These are phyloP conservation scores for Trichoderma sp. DNA, from an alignment of 2,329 filamentous ascomycete species.

Conservation along the genomic window DNA sequence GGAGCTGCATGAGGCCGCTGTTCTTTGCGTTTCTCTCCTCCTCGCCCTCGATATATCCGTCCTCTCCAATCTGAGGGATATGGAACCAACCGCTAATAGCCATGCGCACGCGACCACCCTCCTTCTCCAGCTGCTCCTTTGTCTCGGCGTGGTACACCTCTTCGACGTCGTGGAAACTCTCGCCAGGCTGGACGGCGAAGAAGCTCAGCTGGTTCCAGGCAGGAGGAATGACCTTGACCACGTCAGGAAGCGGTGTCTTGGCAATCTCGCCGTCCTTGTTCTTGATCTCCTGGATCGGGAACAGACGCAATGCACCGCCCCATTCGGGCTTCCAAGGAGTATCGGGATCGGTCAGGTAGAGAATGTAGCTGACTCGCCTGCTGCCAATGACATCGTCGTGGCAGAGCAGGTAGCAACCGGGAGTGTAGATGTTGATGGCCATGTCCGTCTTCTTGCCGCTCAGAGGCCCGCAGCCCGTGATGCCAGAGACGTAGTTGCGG, in stretches of 20 bases:
- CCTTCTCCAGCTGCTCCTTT: constrained; percentile 59
- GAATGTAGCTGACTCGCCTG: constrained; percentile 90
- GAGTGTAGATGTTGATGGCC: constrained; percentile 98
- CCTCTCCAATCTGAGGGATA: constrained; percentile 91
- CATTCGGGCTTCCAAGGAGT: constrained; percentile 85
- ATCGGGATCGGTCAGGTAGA: constrained; percentile 93
- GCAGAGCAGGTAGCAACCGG: constrained; percentile 90
- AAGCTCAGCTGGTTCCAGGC: constrained; percentile 98
- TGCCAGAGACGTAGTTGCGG: constrained; percentile 80
- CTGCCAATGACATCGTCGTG: constrained; percentile 99
- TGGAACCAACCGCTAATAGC: constrained; percentile 99
- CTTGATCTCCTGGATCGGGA: constrained; percentile 65
- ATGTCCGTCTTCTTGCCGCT: constrained; percentile 96
- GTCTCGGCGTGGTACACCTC: constrained; percentile 79
- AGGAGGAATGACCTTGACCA: constrained; percentile 79
- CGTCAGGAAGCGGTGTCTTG: constrained; percentile 76
- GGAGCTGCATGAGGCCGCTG: constrained; percentile 88
- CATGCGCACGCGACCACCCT: constrained; percentile 84
- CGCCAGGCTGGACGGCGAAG: constrained; percentile 96
- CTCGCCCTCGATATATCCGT: constrained; percentile 82
- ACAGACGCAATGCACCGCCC: constrained; percentile 89
- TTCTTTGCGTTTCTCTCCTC: constrained; percentile 86
- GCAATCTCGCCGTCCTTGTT: constrained; percentile 68
- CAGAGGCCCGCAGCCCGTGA: constrained; percentile 82
- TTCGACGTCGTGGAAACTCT: constrained; percentile 98